phyloP scores from a whole-genome alignment of 257 asterid genomes.

The Handroanthus guayacan region DNA sequence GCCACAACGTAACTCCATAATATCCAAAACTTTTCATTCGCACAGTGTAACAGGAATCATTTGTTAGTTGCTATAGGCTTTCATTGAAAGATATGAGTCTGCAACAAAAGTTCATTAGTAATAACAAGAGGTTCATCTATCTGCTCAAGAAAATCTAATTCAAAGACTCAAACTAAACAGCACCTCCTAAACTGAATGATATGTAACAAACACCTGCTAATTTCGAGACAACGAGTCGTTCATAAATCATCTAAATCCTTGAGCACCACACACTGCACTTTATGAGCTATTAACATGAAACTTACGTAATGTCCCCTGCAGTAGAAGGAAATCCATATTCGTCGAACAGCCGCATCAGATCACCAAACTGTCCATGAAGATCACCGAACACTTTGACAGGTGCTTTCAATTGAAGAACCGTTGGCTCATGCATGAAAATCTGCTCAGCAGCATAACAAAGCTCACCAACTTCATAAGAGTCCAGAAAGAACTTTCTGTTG shows the following conservation, averaged over 20 bases:
- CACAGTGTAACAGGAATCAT: conserved; percentile 4
- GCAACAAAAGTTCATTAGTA: background rate
- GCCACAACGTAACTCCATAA: conserved; percentile 23
- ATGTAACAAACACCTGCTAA: background rate
- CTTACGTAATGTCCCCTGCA: conserved; percentile 99
- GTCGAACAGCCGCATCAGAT: conserved; percentile 95
- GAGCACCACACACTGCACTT: conserved; percentile 16
- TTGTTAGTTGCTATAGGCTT: background rate
- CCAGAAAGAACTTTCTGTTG: conserved; percentile 92
- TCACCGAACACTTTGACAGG: conserved; percentile 98
- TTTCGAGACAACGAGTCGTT: conserved; percentile 10
- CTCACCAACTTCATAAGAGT: conserved; percentile 96
- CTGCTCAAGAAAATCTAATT: background rate
- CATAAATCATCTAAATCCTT: conserved; percentile 4
- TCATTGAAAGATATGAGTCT: background rate
- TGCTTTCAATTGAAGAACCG: conserved; percentile 98
- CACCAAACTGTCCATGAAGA: conserved; percentile 99
- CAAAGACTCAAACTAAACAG: conserved; percentile 20
- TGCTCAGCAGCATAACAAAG: conserved; percentile 99
- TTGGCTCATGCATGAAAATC: conserved; percentile 95
- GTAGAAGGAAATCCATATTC: conserved; percentile 99
- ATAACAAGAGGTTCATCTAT: background rate
- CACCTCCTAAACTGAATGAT: background rate
- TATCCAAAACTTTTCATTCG: conserved; percentile 14
- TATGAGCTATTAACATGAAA: conserved; percentile 34